Evolutionary conservation across 345 rosid genomes (phyloP), one percentile per base, ranked within the genome.

Genomic region (Camelina laxa): DNA sequence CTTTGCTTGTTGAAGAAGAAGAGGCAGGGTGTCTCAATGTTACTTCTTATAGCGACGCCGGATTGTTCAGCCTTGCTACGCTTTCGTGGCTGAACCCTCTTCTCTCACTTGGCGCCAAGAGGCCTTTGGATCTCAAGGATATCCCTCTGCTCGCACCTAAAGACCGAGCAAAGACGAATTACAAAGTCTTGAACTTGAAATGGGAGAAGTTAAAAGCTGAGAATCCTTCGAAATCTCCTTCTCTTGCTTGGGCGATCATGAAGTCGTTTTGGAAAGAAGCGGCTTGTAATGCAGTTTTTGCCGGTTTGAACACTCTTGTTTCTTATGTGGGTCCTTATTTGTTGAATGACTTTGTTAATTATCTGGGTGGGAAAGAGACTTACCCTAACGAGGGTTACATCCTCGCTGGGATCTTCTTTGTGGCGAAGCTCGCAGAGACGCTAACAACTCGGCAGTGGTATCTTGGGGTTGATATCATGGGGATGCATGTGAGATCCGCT

Each of bases 401-500:
- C 16, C 48, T 42, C 6, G 48, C 48, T 42, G 48, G 48, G 7
- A 42, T 42, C 48, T 42, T 42, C 48, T 42, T 42, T 42, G 48
- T 42, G 48, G 48, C 48, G 48, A 42, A 42, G 16, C 48, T 42
- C 2, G 48, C 48, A 4, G 48, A 42, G 48, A 42, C 48, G 15
- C 7, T 42, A 42, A 42, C 48, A 14, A 42, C 48, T 42, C 48
- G 48, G 2, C 48, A 42, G 16, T 42, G 48, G 48, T 42, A 42
- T 42, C 48, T 42, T 42, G 48, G 48, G n/a, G 48, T 42, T 4
- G 48, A 42, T 42, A 42, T 42, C 48, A 14, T 42, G 48, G 48
- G 48, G 48, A 42, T 42, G 48, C 48, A 42, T 42, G 48, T 42
- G 48, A 42, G 48, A 42, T 42, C 48, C 14, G 48, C 48, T 42